phyloP scores from a whole-genome alignment of 2,329 filamentous ascomycete genomes.

The Malbranchea zuffiana region DNA sequence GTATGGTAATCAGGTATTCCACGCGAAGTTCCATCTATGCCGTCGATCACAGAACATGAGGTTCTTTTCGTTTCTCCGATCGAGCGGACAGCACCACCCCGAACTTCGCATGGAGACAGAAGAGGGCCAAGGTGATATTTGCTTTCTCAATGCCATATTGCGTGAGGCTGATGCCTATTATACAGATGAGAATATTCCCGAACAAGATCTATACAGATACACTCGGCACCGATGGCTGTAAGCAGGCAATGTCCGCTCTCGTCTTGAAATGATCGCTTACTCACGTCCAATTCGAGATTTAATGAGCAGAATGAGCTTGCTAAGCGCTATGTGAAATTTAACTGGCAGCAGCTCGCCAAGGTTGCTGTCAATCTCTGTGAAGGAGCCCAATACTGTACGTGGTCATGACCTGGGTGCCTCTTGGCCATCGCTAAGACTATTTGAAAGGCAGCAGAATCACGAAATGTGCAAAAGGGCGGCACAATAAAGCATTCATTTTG shows the following conservation, averaged over 20 bases:
- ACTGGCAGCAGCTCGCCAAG: slow-evolving; percentile 20
- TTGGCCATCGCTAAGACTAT: neutral
- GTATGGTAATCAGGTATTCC: too few species aligned
- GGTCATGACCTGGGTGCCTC: slow-evolving; percentile 1
- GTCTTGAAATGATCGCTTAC: too few species aligned
- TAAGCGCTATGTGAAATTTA: slow-evolving; percentile 23
- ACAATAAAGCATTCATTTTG: slow-evolving; percentile 29
- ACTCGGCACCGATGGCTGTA: slow-evolving; percentile 20
- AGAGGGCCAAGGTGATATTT: slow-evolving; percentile 1
- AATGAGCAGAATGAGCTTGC: slow-evolving; percentile 23
- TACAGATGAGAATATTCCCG: slow-evolving; percentile 14
- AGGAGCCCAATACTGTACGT: slow-evolving; percentile 21
- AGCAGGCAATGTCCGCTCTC: too few species aligned
- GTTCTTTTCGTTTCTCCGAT: slow-evolving; percentile 8
- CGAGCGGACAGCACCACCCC: slow-evolving; percentile 6
- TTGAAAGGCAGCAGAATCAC: slow-evolving; percentile 19
- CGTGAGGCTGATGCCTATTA: neutral
- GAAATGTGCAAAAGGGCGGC: slow-evolving; percentile 25
- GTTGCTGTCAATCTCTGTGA: slow-evolving; percentile 19
- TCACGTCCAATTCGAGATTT: too few species aligned
- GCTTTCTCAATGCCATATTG: neutral
- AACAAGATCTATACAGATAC: slow-evolving; percentile 20
- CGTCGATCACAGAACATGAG: slow-evolving; percentile 1
- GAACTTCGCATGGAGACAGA: slow-evolving; percentile 3
- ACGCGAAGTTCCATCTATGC: too few species aligned